Conservation (phyloP, 2,329 filamentous ascomycete genomes). For the Penicillium rolfsii region DNA sequence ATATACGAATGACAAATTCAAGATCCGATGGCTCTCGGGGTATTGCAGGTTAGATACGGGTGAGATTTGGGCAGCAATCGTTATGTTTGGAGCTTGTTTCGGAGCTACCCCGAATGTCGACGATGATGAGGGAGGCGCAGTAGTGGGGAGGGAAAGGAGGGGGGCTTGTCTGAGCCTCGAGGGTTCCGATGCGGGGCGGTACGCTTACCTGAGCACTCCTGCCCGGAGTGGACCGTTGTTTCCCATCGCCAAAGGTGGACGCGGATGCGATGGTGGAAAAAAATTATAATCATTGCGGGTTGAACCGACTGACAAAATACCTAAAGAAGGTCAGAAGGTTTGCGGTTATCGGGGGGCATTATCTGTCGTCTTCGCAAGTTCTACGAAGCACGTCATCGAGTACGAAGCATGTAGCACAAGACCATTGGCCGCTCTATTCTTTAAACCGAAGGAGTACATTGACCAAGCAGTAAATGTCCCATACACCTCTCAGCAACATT, state of each 20-base stretch:
- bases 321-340: too few relatives aligned
- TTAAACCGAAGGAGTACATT: not conserved
- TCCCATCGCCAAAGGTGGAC: too few relatives aligned
- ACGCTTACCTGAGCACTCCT: constrained; percentile 13
- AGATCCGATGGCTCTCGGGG: not conserved
- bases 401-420: not conserved
- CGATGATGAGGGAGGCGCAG: constrained; percentile 2
- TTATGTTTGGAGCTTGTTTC: constrained; percentile 2
- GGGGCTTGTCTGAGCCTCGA: not conserved
- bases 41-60: not conserved
- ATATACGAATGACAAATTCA: not conserved
- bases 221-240: too few relatives aligned
- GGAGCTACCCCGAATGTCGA: constrained; percentile 17
- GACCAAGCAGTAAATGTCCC: not conserved
- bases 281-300: not conserved
- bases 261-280: too few relatives aligned
- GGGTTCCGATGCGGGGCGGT: constrained; percentile 2
- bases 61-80: constrained; percentile 11
- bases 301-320: not conserved
- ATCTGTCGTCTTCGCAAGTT: not conserved
- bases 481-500: not conserved
- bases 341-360: not conserved
- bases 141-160: constrained; percentile 6
- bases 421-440: not conserved
- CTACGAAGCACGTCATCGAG: not conserved